Percentiles rank a stretch among this genome's conserved stretches.
Conservation (phyloP, 73 alveolate species). For the Urostyla sp. region DNA sequence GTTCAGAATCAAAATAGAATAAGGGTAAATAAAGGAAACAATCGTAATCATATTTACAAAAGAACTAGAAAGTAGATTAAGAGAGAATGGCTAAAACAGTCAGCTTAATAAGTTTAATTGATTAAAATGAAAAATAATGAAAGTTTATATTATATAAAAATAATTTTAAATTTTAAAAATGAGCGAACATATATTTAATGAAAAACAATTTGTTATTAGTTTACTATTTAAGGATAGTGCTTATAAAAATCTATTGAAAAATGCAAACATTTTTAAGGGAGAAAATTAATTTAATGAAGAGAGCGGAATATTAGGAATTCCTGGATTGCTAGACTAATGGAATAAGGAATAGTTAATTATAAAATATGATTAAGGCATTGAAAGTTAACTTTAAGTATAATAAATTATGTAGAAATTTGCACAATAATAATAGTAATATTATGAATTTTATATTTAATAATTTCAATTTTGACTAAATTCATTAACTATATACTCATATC, state of each 20-base stretch:
- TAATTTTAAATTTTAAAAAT: neutral
- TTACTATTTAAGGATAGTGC: constrained; percentile 17
- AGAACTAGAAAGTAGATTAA: too few relatives aligned
- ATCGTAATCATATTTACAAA: too few relatives aligned
- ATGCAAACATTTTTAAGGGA: neutral
- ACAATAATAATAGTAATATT: neutral
- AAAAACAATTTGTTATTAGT: constrained; percentile 10
- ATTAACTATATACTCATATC: too few relatives aligned
- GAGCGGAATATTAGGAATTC: neutral
- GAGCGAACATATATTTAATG: constrained; percentile 35
- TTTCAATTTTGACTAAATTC: neutral
- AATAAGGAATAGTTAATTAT: constrained; percentile 10
- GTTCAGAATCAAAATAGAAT: too few relatives aligned
- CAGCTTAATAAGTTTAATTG: too few relatives aligned
- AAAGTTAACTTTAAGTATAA: neutral
- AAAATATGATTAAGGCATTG: neutral
- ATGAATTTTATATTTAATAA: neutral
- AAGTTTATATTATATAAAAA: neutral
- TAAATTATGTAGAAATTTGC: neutral
- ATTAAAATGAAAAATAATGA: too few relatives aligned
- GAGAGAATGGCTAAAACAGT: too few relatives aligned
- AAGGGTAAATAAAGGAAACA: too few relatives aligned
- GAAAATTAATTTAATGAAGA: constrained; percentile 13
- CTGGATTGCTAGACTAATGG: constrained; percentile 26
- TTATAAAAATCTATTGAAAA: neutral